Conservation (phyloP, 1,284 basidiomycete genomes). For the Trametes polyzona region DNA sequence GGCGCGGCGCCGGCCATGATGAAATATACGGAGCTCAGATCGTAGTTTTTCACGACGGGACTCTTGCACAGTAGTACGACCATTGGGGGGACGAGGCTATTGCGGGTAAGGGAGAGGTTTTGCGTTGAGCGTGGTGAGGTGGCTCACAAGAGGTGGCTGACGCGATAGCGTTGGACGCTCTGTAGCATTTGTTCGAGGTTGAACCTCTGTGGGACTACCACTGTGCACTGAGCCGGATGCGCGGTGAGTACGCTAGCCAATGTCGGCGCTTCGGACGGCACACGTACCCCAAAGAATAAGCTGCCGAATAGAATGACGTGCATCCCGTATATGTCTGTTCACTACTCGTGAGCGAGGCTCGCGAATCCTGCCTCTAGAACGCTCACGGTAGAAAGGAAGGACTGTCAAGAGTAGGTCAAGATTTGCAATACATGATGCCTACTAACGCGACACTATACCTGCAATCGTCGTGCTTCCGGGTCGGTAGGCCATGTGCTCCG, state of each 20-base stretch:
- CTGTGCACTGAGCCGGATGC: constrained; percentile 42
- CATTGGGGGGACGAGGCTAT: constrained; percentile 68
- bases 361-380: too few relatives aligned
- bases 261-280: background rate
- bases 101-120: background rate
- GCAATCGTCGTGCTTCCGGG: constrained; percentile 6
- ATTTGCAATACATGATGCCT: background rate
- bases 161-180: constrained; percentile 64
- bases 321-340: constrained; percentile 67
- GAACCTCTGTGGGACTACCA: constrained; percentile 74
- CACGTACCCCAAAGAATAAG: constrained; percentile 50
- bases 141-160: constrained; percentile 61
- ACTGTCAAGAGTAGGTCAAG: constrained; percentile 14
- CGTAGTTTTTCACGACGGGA: constrained; percentile 62
- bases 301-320: constrained; percentile 59
- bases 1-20: constrained; percentile 72
- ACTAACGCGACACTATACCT: background rate
- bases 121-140: background rate
- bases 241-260: too few relatives aligned
- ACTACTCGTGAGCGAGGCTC: background rate
- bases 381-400: constrained; percentile 34
- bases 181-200: constrained; percentile 63
- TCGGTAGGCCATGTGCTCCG: background rate
- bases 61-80: constrained; percentile 60
- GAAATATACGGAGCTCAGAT: constrained; percentile 58